Evolutionary conservation across 2,329 filamentous ascomycete species (phyloP), one percentile per base, ranked within the genome.

Genomic region (Pseudopyrenochaeta lycopersici): DNA sequence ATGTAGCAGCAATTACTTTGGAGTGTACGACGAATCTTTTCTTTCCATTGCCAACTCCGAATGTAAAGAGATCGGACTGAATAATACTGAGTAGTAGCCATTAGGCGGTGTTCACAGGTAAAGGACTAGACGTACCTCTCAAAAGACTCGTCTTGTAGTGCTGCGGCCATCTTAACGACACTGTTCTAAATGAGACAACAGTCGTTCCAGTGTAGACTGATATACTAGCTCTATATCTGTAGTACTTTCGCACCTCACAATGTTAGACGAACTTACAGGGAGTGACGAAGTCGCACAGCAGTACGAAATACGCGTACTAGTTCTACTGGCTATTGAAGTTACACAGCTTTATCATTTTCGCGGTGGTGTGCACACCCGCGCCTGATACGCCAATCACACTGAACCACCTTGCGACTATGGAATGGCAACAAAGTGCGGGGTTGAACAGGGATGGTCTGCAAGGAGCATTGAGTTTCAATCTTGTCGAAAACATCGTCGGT

Each of bases 51-150:
- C 69, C 69, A 10, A 69, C 32, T 6, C 57, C 41, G 49, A 73
- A 71, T 0, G 63, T 71, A 38, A 72, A 73, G 1, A 62, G 39
- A 7, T 56, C 51, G 1, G 64, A 70, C 33, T 59, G 53, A 3
- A 68, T 40, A 6, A 69, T 23, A 1, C 67, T 68, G 21, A 9
- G 3, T 2, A 1, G 0, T 36, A 3, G 39, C 1, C 31, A 29
- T 49, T 20, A 55, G 27, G n/a, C 4, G 11, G 14, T 7, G 1
- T 2, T 7, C 12, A 27, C 7, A 31, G 3, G 2, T 1, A 7
- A 1, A 23, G 4, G 1, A 1, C 1, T 10, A 20, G 9, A 47
- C 52, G 7, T 35, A 63, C 60, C 62, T 56, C 9, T 54, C 52
- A 17, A 63, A 63, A 2, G 60, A 27, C 20, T 42, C 23, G 7